Conservation (phyloP, 177 flowering plant species). For the Vitis hybrid region DNA sequence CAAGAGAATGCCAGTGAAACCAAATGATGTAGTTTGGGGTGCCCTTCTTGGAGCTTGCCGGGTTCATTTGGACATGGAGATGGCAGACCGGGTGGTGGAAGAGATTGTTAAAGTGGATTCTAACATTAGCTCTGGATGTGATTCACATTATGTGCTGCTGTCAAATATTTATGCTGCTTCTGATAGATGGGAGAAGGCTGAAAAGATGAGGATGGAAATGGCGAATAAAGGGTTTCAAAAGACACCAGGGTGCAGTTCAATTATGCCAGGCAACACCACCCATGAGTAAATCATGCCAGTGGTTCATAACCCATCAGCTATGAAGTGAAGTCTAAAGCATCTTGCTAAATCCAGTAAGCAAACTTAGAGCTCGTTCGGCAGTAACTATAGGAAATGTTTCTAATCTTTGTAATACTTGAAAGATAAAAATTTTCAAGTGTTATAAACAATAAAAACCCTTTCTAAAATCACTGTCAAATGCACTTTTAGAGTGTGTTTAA, state of each 20-base stretch:
- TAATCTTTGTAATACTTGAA: no score
- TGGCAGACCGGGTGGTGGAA: slow-evolving; percentile 42
- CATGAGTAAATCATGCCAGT: slow-evolving; percentile 13
- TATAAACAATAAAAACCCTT: no score
- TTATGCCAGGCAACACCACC: slow-evolving; percentile 18
- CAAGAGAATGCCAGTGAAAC: slow-evolving; percentile 58
- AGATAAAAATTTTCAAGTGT: no score
- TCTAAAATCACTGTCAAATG: no score
- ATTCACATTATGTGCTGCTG: slow-evolving; percentile 45
- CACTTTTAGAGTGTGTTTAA: no score
- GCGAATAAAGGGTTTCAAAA: slow-evolving; percentile 36
- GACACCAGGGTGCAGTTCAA: slow-evolving; percentile 49
- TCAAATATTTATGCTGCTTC: slow-evolving; percentile 71
- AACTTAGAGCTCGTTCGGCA: rapidly evolving
- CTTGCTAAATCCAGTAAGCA: no score
- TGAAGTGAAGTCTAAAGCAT: no score
- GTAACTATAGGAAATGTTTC: no score
- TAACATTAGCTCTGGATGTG: slow-evolving; percentile 19
- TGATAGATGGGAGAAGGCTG: slow-evolving; percentile 68
- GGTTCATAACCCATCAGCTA: no score
- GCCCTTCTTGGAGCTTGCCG: slow-evolving; percentile 73
- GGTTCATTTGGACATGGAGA: slow-evolving; percentile 36
- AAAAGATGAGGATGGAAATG: slow-evolving; percentile 44
- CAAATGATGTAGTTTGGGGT: slow-evolving; percentile 65
- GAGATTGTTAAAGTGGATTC: slow-evolving; percentile 20